Percentiles rank a stretch among this genome's conserved stretches.
Evolutionary conservation across 148 eudicot species (phyloP).

Genomic region (Chenopodium quinoa): DNA sequence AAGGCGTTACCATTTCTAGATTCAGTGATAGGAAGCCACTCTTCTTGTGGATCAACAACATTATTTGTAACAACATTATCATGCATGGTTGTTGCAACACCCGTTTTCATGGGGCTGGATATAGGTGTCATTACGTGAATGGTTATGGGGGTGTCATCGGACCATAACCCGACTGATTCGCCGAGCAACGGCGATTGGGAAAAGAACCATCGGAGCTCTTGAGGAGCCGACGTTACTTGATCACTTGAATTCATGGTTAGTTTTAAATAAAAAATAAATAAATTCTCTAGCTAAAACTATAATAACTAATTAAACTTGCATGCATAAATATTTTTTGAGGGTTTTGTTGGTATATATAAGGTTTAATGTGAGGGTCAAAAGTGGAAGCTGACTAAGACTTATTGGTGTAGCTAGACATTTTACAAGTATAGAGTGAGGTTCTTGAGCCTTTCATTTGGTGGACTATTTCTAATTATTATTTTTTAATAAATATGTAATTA

Average conservation of each 20-base stretch:
- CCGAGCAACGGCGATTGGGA: conserved; percentile 4
- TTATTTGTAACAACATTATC: conserved; percentile 41
- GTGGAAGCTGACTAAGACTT: conserved; percentile 3
- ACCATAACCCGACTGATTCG: neutral
- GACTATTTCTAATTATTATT: neutral
- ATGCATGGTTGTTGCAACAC: conserved; percentile 21
- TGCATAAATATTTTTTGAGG: neutral
- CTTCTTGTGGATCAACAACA: conserved; percentile 51
- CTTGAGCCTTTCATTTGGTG: neutral
- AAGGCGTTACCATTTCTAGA: conserved; percentile 67
- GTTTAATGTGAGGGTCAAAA: neutral
- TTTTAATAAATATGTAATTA: too few relatives aligned
- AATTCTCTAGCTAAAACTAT: neutral
- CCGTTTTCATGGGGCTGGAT: conserved; percentile 52
- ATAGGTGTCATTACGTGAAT: conserved; percentile 31
- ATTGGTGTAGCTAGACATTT: neutral
- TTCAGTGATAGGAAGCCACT: conserved; percentile 84
- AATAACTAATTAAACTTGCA: neutral
- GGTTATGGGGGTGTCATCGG: conserved; percentile 23
- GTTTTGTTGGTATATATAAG: neutral
- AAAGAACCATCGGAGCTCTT: conserved; percentile 9
- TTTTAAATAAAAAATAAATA: too few relatives aligned
- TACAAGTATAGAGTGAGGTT: neutral
- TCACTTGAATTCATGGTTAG: conserved; percentile 1
- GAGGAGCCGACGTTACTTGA: neutral